Base-by-base conservation (phyloP, 1,284 basidiomycete species). In the Vanrija sp. region DNA sequence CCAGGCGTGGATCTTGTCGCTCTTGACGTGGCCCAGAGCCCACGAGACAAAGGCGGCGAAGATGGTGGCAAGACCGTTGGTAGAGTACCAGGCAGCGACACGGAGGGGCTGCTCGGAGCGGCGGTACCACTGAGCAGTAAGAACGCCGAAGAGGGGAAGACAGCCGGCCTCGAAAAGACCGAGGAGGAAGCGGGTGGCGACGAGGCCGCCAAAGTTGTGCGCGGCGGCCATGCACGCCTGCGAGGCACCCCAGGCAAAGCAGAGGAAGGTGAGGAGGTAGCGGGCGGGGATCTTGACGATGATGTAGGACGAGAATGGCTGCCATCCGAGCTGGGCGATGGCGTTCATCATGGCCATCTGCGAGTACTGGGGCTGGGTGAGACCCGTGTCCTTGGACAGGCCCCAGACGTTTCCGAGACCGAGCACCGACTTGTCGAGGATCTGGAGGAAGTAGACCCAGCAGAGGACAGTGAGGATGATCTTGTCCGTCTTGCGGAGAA, bases 111-210 rank as follows among this genome's bases (percentile, higher is more conserved):
- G 71, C 54, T 72, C 72, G 2, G 52, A 46, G 45, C 70, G 58
- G 43, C 69, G 62, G 52, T 71, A 72, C 68, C 70, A 72, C 10
- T 61, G 58, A 4, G 60, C 53, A 23, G 66, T 68, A 53, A 72
- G 54, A 46, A 72, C 59, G 43, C 64, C 54, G 57, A 62, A 63
- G 21, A 64, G 52, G 5, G 64, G 65, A 14, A 69, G 57, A 52
- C 63, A 64, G 46, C 55, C 67, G 62, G 21, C 43, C 63, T 38
- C 67, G 63, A 38, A 44, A 60, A 76, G 68, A 56, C 73, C 74
- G 19, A 76, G 62, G 15, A 76, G 50, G 63, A 73, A 72, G 38
- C 73, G 65, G n/a, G 64, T 71, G n/a, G 65, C 73, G 42, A 68
- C 54, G 14, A 74, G 58, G 2, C 61, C 49, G 5, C 53, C 55